A percentile compares a stretch with the other conserved stretches of the same genome.
phyloP scores from a whole-genome alignment of 192 early-diverging fungal species.

The Rhizophagus clarus region DNA sequence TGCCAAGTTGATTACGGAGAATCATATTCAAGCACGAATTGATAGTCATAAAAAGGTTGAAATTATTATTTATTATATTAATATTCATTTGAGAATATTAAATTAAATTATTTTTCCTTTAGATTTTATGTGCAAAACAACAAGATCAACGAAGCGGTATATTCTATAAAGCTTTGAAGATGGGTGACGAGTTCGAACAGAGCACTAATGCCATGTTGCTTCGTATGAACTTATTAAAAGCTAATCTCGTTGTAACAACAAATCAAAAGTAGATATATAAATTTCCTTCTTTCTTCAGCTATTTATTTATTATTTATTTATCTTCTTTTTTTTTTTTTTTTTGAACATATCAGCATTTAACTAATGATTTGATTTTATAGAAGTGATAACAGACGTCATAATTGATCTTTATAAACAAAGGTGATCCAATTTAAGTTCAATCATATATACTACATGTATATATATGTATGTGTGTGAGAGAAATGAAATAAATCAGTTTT shows the following conservation, averaged over 20 bases:
- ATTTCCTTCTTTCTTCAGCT: not conserved
- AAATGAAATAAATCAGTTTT: no score
- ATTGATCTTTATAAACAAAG: not conserved
- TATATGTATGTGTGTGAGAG: no score
- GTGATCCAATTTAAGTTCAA: no score
- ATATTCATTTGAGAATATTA: no score
- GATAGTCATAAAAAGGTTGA: constrained; percentile 85
- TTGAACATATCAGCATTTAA: not conserved
- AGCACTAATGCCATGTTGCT: constrained; percentile 63
- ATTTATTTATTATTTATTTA: not conserved
- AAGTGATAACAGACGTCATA: not conserved
- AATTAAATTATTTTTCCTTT: not conserved
- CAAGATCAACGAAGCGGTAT: constrained; percentile 67
- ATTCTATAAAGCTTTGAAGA: constrained; percentile 65
- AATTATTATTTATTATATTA: not conserved
- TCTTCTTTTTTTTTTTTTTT: no score
- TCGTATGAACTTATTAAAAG: constrained; percentile 64
- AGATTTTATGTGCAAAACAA: constrained; percentile 72
- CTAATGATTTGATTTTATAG: not conserved
- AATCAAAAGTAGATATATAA: constrained; percentile 11
- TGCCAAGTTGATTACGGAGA: constrained; percentile 67
- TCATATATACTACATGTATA: no score
- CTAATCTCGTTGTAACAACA: constrained; percentile 46
- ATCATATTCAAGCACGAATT: constrained; percentile 75
- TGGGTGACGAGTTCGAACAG: constrained; percentile 70